These are phyloP conservation scores for Fonsecaea multimorphosa DNA, from an alignment of 2,329 filamentous ascomycete genomes.

Conservation along the genomic window DNA sequence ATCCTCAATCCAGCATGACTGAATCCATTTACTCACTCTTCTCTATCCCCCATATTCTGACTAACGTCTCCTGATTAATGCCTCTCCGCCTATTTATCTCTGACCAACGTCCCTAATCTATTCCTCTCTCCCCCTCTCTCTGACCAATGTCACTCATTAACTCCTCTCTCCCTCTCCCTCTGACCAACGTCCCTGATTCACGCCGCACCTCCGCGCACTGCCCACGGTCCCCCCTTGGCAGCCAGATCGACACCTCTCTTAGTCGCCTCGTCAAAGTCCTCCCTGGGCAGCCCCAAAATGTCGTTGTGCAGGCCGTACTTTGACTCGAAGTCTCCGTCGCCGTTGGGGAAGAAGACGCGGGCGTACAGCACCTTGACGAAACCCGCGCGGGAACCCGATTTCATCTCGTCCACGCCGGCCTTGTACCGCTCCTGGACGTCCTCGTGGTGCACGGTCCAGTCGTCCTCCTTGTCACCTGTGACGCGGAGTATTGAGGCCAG, in stretches of 20 bases:
- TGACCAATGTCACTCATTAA: too few relatives aligned
- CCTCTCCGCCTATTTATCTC: too few relatives aligned
- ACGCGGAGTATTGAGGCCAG: slow-evolving; percentile 66
- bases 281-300: slow-evolving; percentile 37
- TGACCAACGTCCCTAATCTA: too few relatives aligned
- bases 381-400: slow-evolving; percentile 48
- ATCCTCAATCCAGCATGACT: too few relatives aligned
- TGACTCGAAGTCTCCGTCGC: slow-evolving; percentile 44
- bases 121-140: too few relatives aligned
- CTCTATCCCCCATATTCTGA: too few relatives aligned
- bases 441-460: slow-evolving; percentile 66
- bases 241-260: slow-evolving; percentile 40
- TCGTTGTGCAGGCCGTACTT: slow-evolving; percentile 33
- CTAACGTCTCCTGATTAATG: too few relatives aligned
- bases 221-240: slow-evolving; percentile 14
- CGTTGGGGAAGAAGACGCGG: slow-evolving; percentile 58
- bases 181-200: too few relatives aligned
- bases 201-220: background rate
- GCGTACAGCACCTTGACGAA: slow-evolving; percentile 62
- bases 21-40: too few relatives aligned
- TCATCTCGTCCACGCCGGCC: slow-evolving; percentile 54
- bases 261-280: slow-evolving; percentile 48
- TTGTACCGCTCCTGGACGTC: slow-evolving; percentile 54
- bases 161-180: too few relatives aligned
- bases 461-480: slow-evolving; percentile 61